A percentile compares a stretch with the other conserved stretches of the same genome.
Evolutionary conservation across 1,284 basidiomycete genomes (phyloP).

Genomic region (Rhodotorula sp.): DNA sequence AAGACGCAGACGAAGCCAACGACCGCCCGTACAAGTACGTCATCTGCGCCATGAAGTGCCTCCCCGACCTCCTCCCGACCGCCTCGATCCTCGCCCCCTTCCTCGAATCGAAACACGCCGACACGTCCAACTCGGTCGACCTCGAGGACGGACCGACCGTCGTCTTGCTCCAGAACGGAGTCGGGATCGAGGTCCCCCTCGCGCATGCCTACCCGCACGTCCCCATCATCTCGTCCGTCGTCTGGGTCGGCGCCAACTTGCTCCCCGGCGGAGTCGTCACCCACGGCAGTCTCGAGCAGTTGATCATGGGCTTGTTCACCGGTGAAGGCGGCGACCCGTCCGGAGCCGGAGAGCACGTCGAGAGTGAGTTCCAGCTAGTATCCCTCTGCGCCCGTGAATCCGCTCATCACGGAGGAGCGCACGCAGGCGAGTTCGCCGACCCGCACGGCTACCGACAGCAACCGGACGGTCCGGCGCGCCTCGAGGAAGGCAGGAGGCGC

Average conservation of each 20-base stretch:
- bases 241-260: slow-evolving; percentile 53
- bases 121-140: slow-evolving; percentile 12
- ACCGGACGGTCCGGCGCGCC: slow-evolving; percentile 23
- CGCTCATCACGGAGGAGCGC: too few relatives aligned
- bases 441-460: slow-evolving; percentile 32
- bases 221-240: slow-evolving; percentile 51
- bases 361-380: slow-evolving; percentile 1
- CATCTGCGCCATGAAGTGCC: slow-evolving; percentile 26
- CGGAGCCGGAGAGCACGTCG: slow-evolving; percentile 10
- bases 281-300: slow-evolving; percentile 43
- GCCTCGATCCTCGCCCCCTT: slow-evolving; percentile 38
- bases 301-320: slow-evolving; percentile 49
- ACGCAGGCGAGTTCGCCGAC: slow-evolving; percentile 10
- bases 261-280: slow-evolving; percentile 44
- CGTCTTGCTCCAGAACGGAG: slow-evolving; percentile 47
- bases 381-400: too few relatives aligned
- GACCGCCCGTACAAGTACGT: slow-evolving; percentile 36
- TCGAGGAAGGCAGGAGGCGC: slow-evolving; percentile 42
- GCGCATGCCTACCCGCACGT: slow-evolving; percentile 45
- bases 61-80: slow-evolving; percentile 38
- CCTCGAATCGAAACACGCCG: slow-evolving; percentile 24
- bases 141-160: slow-evolving; percentile 26
- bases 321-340: slow-evolving; percentile 28
- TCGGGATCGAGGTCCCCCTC: slow-evolving; percentile 52
- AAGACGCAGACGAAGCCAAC: slow-evolving; percentile 34